Conservation (phyloP, 2,329 filamentous ascomycete genomes). For the Aspergillus brasiliensis region DNA sequence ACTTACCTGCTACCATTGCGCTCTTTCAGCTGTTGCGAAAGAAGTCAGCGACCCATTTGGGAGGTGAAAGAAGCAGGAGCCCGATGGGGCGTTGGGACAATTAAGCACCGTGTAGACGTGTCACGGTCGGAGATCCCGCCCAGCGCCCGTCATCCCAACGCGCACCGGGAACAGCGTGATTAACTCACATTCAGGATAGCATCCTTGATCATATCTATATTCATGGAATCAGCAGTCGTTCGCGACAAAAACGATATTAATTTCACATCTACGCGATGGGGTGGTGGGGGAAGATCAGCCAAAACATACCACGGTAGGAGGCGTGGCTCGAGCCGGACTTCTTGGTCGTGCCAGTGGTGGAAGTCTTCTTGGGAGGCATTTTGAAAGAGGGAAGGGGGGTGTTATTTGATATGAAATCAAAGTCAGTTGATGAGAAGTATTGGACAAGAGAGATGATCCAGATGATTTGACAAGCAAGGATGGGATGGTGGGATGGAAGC, state of each 20-base stretch:
- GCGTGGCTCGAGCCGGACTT: constrained; percentile 61
- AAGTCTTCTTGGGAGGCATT: constrained; percentile 69
- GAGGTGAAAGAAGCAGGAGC: constrained; percentile 23
- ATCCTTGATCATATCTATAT: constrained; percentile 72
- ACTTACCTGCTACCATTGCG: constrained; percentile 70
- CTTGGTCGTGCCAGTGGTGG: constrained; percentile 56
- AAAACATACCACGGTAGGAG: constrained; percentile 66
- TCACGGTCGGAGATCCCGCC: constrained; percentile 39
- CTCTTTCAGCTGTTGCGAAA: constrained; percentile 64
- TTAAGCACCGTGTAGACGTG: constrained; percentile 31
- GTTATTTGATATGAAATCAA: constrained; percentile 14
- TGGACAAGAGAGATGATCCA: constrained; percentile 18
- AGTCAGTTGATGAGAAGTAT: constrained; percentile 16
- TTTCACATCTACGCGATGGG: constrained; percentile 47
- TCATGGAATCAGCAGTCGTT: constrained; percentile 54
- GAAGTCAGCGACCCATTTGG: constrained; percentile 50
- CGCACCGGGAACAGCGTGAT: constrained; percentile 52
- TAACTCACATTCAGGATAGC: constrained; percentile 69
- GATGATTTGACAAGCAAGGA: constrained; percentile 15
- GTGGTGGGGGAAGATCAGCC: constrained; percentile 47
- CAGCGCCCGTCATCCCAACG: constrained; percentile 42
- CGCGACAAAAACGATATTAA: constrained; percentile 51
- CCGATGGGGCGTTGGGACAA: constrained; percentile 28
- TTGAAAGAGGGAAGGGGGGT: constrained; percentile 29
- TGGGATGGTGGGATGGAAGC: constrained; percentile 18